Base-by-base conservation (phyloP, 2,329 filamentous ascomycete species). In the Aschersonia sp. region DNA sequence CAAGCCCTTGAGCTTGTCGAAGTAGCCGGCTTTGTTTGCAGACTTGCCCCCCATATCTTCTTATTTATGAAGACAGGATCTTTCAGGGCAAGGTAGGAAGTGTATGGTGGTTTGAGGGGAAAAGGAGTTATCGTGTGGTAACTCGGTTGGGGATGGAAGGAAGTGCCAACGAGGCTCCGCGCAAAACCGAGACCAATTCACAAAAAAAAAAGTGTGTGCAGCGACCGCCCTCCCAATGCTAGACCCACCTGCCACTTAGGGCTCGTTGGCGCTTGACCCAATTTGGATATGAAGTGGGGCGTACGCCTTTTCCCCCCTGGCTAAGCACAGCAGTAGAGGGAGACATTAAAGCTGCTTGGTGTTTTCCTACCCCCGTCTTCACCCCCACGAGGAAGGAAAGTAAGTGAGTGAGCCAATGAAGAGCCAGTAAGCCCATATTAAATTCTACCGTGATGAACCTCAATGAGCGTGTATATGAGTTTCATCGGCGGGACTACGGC, bases 21-120 rank as follows among this genome's bases (percentile, higher is more conserved):
- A 98, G 83, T 98, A 95, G 63, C 69, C 85, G 70, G 87, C 80
- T 82, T 97, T 98, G 82, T 83, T 89, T 66, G 76, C 79, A 65
- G 85, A 78, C 78, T 87, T 95, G 88, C 87, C 89, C 88, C 88
- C 89, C 89, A 95, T 95, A 79, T 87, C 85, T 94, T 87, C 87
- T 77, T 41, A 12, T 58, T 37, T 58, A 57, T 87, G 87, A 92
- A 92, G 87, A 84, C 80, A 94, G 88, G 88, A 86, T 94, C 71
- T 95, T 95, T 95, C 89, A 95, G 89, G 88, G 83, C 81, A 76
- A 73, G 40, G 40, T 11, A 37, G 12, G 8, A 22, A 22, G 12
- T 37, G 35, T 37, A 12, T 37, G 35, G 35, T 37, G 12, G 5
- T 3, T 37, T 37, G 35, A 37, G 4, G 35, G 4, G 35, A 37